Base-by-base conservation (phyloP, 169 alveolate genomes). In the Cryptosporidium tyzzeri region DNA sequence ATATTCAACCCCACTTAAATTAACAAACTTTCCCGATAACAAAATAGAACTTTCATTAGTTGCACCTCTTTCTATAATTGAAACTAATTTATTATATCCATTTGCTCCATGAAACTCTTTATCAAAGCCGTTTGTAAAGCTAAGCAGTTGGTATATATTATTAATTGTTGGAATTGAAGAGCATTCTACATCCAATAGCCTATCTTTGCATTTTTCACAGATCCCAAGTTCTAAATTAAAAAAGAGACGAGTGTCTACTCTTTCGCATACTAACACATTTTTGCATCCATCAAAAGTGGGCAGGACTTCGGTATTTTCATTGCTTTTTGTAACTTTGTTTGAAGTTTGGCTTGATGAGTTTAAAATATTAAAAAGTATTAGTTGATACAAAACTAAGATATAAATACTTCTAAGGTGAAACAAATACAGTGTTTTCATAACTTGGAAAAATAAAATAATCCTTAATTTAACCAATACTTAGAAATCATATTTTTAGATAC, bases 101-200 rank as follows among this genome's bases (percentile, higher is more conserved):
- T 59, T 41, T 29, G 10, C n/a, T 39, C 14, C 3, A 9, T 41
- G 12, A 45, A n/a, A 10, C 14, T 69, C 62, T 16, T 16, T 69
- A 45, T 21, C 14, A 44, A 69, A 69, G 21, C 39, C 65, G n/a
- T 45, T 23, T 18, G 84, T 70, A 45, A 48, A 70, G 16, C 84
- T 44, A 37, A 70, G 29, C 14, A 70, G 21, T 70, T 70, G 37
- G 21, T 29, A 41, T 21, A 23, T 9, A 70, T 14, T 23, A 21
- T 70, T 70, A 23, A 48, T 70, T 9, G 29, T 2, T 21, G 84
- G 41, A 10, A 70, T 45, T 23, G 59, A 45, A 44, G 65, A 23
- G 65, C 84, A 70, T 18, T 70, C 84, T 16, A 6, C 12, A 4
- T 10, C 39, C 21, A 48, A 31, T 45, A 21, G 8, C 41, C 35